Evolutionary conservation across 495 filamentous ascomycete genomes (phyloP), one percentile per base, ranked within the genome.

Genomic region (Daldinia bambusicola): DNA sequence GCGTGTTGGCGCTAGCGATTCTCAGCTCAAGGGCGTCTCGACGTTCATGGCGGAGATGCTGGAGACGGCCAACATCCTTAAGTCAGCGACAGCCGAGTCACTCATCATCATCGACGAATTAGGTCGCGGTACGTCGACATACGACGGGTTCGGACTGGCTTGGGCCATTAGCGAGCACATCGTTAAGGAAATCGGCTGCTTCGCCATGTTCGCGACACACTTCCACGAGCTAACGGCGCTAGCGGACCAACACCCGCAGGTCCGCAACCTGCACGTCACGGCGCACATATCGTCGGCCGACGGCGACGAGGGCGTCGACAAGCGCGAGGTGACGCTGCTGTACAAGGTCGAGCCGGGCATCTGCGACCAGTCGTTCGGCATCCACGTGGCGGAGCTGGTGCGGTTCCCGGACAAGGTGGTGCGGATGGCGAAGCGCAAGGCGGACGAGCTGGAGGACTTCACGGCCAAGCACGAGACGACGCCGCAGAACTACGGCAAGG

Each of bases 11-110:
- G 95, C 95, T 4, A 94, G 90, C 76, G 95, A 99, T 79, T 94
- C 91, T 6, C 95, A 98, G 77, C 88, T 99, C 40, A 99, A 99
- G 80, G 95, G 95, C 38, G 96, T 99, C 7, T 97, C 93, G 43
- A 99, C 95, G 0, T 99, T 99, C 84, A 99, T 99, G 96, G 96
- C 96, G 0, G 95, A 99, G 82, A 99, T 99, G 95, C 86, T 99
- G 30, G 95, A 99, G 76, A 99, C 95, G 0, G 93, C 95, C 63
- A 98, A 97, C 75, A 99, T 99, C 68, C 91, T 99, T 76, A 98
- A 98, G 81, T 94, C 92, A 4, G 95, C 95, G 3, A 98, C 95
- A 1, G 89, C 89, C 7, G 95, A 98, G 74, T 94, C 91, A 5
- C 85, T 99, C 57, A 97, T 99, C 77, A 97, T 99, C 80, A 97